phyloP scores from a whole-genome alignment of 306 rosid species.

The Prunus persica region Prunus_persica_NCBIv2 NC_034010.1:26903501-26904000 shows the following conservation, averaged over 20 bases:
- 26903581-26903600: neutral
- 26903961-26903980: slow-evolving; percentile 16
- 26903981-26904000: slow-evolving; percentile 37
- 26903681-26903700: neutral
- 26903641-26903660: neutral
- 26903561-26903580: neutral
- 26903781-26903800: neutral
- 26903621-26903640: neutral
- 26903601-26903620: neutral
- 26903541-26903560: neutral
- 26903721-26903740: slow-evolving; percentile 2
- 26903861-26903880: slow-evolving; percentile 45
- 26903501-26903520: neutral
- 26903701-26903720: slow-evolving; percentile 1
- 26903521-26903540: slow-evolving; percentile 2
- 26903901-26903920: slow-evolving; percentile 37
- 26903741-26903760: neutral
- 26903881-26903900: slow-evolving; percentile 43
- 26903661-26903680: neutral
- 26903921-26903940: slow-evolving; percentile 17
- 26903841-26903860: slow-evolving; percentile 21
- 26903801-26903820: neutral
- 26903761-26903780: neutral
- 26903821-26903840: neutral
- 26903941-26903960: slow-evolving; percentile 19